Base-by-base conservation (phyloP, 768 basidiomycete genomes). In the Paxillus rubicundulus region DNA sequence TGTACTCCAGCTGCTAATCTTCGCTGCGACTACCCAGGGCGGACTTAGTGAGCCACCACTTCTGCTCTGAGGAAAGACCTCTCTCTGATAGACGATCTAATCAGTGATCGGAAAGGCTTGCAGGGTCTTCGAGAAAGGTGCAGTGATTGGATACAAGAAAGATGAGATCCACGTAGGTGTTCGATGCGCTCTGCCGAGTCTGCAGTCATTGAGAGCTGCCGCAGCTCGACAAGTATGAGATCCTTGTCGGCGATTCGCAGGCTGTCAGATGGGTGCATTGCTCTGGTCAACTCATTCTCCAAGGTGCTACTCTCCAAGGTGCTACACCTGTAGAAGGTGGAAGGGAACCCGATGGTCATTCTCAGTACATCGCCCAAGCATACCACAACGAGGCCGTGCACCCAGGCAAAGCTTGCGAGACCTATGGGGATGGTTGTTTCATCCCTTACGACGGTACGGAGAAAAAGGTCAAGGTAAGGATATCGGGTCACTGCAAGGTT, bases 81-180 rank as follows among this genome's bases (percentile, higher is more conserved):
- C 12, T 24, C 20, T 32, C 52, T 53, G 44, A 59, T 21, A 13
- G 37, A 33, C 36, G 18, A 39, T 27, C 50, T 34, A 50, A 42
- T 10, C 53, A 88, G 87, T 85, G 61, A 59, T 87, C 49, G 87
- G 87, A 16, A 88, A 86, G 61, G 86, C 85, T 2, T 82, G 79
- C 24, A 55, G 64, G 3, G 72, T 70, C 16, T 82, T 85, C 70
- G 62, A 81, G 62, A 78, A 82, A 57, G 87, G 88, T 7, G 82
- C 75, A 17, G 78, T 81, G 38, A 77, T 89, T 47, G 86, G 87
- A 14, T 87, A 77, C 62, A 73, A 69, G 42, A 71, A 80, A 56
- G 71, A 83, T 4, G 85, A 84, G 61, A 71, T 82, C 40, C 77
- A 84, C 2, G 87, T 86, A 66, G 41, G 71, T 61, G 14, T n/a